phyloP scores from a whole-genome alignment of 2,329 filamentous ascomycete genomes.

The Phialophora tarda region DNA sequence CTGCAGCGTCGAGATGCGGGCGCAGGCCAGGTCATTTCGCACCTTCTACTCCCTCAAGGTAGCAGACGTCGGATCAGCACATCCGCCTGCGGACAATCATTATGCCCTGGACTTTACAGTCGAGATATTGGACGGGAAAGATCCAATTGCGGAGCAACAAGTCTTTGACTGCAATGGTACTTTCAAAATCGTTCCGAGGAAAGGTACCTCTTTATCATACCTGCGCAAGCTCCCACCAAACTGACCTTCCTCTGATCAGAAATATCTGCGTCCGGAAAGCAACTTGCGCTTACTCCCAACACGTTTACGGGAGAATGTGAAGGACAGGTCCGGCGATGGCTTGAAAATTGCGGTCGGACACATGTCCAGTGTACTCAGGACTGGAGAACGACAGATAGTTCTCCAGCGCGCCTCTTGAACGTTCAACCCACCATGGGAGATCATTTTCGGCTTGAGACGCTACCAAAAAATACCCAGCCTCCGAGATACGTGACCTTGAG shows the following conservation, averaged over 20 bases:
- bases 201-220: background rate
- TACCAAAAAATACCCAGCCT: background rate
- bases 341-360: background rate
- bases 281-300: background rate
- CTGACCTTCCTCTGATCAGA: background rate
- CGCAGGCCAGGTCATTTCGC: background rate
- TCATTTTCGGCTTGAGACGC: background rate
- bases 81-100: background rate
- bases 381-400: background rate
- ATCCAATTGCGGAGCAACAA: background rate
- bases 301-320: constrained; percentile 1
- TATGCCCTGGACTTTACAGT: background rate
- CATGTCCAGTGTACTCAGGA: background rate
- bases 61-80: background rate
- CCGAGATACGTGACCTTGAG: constrained; percentile 3
- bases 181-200: background rate
- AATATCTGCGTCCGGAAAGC: background rate
- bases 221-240: too few species aligned
- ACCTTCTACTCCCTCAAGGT: background rate
- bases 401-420: background rate
- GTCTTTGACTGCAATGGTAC: constrained; percentile 2
- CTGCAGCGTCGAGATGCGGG: background rate
- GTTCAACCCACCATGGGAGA: background rate
- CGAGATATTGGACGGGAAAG: background rate
- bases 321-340: background rate